phyloP scores from a whole-genome alignment of 2,329 filamentous ascomycete genomes.

The Tolypocladium album region DNA sequence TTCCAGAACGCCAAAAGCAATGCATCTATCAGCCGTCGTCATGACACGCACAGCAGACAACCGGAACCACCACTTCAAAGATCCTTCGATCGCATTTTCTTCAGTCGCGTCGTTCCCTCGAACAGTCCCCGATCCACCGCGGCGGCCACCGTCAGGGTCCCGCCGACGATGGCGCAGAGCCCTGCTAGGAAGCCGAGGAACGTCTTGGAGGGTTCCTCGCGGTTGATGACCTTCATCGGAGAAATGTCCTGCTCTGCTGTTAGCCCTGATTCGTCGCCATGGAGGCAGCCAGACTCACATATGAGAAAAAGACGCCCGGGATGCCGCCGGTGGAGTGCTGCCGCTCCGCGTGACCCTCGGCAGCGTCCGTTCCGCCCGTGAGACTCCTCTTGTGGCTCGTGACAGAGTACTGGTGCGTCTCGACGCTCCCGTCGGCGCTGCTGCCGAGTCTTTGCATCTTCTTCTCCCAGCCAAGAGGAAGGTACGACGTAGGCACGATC shows the following conservation, averaged over 20 bases:
- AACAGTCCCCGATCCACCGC: constrained; percentile 87
- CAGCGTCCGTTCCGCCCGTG: constrained; percentile 68
- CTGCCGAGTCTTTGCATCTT: constrained; percentile 29
- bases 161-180: constrained; percentile 87
- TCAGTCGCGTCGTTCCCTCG: constrained; percentile 73
- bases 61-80: constrained; percentile 23
- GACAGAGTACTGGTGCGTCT: constrained; percentile 97
- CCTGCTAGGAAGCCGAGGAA: constrained; percentile 90
- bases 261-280: not conserved
- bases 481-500: constrained; percentile 90
- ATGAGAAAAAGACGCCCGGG: constrained; percentile 96
- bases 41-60: not conserved
- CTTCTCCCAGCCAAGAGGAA: constrained; percentile 81
- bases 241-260: constrained; percentile 66
- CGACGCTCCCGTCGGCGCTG: constrained; percentile 65
- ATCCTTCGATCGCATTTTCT: constrained; percentile 69
- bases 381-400: constrained; percentile 92
- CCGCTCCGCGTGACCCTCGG: constrained; percentile 85
- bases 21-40: constrained; percentile 1
- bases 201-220: constrained; percentile 78
- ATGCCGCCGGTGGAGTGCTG: constrained; percentile 86
- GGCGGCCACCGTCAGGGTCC: constrained; percentile 89
- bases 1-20: constrained; percentile 9
- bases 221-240: constrained; percentile 98
- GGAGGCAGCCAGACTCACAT: constrained; percentile 45